phyloP scores from a whole-genome alignment of 768 basidiomycete species.

The Agaricus subrufescens region DNA sequence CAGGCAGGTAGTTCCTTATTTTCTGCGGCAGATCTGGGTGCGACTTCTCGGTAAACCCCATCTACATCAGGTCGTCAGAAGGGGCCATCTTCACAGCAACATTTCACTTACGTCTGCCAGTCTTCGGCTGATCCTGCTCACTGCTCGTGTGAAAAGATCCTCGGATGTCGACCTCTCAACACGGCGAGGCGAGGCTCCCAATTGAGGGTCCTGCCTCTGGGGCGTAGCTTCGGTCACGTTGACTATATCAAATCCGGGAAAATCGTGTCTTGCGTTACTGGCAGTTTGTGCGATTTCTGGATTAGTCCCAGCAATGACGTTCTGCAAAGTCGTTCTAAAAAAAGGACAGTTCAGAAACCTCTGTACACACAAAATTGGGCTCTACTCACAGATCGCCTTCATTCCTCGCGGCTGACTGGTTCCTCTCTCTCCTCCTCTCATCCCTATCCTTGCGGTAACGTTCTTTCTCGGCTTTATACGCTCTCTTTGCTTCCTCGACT shows the following conservation, averaged over 20 bases:
- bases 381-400: conserved; percentile 9
- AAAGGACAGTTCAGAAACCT: background rate
- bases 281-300: conserved; percentile 31
- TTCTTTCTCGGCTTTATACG: conserved; percentile 69
- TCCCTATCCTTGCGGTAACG: conserved; percentile 58
- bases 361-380: background rate
- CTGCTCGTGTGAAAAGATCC: conserved; percentile 33
- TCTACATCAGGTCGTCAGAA: conserved; percentile 34
- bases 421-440: conserved; percentile 36
- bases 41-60: conserved; percentile 65
- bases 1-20: conserved; percentile 46
- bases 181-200: conserved; percentile 29
- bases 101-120: conserved; percentile 55
- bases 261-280: conserved; percentile 56
- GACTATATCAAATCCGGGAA: conserved; percentile 61
- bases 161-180: conserved; percentile 20
- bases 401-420: conserved; percentile 20
- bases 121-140: conserved; percentile 49
- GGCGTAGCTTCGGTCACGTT: conserved; percentile 34
- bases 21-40: conserved; percentile 48
- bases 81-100: background rate
- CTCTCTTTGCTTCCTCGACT: conserved; percentile 61
- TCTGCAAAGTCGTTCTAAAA: background rate
- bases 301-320: background rate
- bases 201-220: conserved; percentile 35